These are phyloP conservation scores for Cutaneotrichosporon cavernicola DNA, from an alignment of 1,284 basidiomycete genomes.

Conservation along the genomic window DNA sequence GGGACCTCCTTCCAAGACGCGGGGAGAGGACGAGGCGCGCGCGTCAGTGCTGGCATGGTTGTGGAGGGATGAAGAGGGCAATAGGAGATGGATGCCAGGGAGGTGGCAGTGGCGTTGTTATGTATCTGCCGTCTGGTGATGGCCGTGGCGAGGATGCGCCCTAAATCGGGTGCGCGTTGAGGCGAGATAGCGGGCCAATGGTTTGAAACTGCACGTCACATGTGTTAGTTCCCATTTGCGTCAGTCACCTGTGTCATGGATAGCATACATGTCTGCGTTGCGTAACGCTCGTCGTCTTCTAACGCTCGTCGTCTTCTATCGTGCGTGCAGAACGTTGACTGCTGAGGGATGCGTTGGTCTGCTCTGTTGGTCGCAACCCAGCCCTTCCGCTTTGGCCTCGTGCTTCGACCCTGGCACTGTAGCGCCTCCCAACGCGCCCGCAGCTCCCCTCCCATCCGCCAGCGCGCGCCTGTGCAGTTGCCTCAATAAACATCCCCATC, in stretches of 20 bases:
- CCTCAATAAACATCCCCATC: conserved; percentile 45
- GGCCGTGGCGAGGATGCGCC: background rate
- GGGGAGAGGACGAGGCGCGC: background rate
- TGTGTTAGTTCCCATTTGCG: background rate
- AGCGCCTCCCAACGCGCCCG: too few relatives aligned
- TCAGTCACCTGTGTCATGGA: background rate
- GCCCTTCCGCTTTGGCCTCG: too few relatives aligned
- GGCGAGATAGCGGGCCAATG: background rate
- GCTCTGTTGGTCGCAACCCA: background rate
- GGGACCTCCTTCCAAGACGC: background rate
- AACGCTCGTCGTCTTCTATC: background rate
- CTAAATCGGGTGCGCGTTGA: background rate
- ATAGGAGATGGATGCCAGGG: background rate
- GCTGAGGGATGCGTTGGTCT: too few relatives aligned
- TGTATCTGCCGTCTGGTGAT: background rate
- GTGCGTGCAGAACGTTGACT: too few relatives aligned
- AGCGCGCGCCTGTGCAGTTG: background rate
- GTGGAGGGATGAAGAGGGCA: background rate
- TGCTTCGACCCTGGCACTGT: too few relatives aligned
- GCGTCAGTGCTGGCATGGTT: background rate
- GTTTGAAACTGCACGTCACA: background rate
- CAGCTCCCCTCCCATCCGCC: background rate
- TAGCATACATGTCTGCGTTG: background rate
- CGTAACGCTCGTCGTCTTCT: background rate
- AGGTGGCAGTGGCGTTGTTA: background rate